A percentile compares a stretch with the other conserved stretches of the same genome.
Evolutionary conservation across 805 yeast species (phyloP).

Genomic region (Ogataea pilisensis): DNA sequence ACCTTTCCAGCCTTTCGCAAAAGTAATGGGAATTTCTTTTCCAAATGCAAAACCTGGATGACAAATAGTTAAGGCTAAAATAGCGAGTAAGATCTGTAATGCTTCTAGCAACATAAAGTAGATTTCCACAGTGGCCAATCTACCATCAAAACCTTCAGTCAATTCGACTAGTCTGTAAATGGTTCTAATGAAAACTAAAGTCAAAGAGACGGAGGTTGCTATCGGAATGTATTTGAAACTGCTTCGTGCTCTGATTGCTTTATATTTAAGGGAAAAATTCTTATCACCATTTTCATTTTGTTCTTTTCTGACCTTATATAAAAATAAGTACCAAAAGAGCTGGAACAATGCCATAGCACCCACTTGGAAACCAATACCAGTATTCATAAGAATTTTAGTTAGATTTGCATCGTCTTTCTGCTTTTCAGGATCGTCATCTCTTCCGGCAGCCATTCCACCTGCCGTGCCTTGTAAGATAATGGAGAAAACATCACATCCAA

Average conservation of each 20-base stretch:
- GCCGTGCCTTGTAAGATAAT: slow-evolving; percentile 71
- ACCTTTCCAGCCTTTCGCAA: too few species aligned
- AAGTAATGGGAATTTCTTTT: too few species aligned
- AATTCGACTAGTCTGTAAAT: slow-evolving; percentile 71
- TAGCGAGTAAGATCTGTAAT: slow-evolving; percentile 52
- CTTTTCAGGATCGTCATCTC: slow-evolving; percentile 26
- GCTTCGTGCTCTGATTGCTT: neutral
- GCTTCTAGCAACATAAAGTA: slow-evolving; percentile 60
- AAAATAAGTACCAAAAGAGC: slow-evolving; percentile 41
- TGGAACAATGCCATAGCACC: slow-evolving; percentile 57
- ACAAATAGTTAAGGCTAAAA: slow-evolving; percentile 42
- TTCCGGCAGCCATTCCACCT: slow-evolving; percentile 64
- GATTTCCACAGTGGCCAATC: slow-evolving; percentile 54
- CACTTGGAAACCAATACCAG: slow-evolving; percentile 71
- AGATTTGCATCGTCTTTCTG: slow-evolving; percentile 45
- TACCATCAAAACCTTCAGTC: slow-evolving; percentile 67
- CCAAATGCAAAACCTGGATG: slow-evolving; percentile 63
- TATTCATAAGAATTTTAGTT: slow-evolving; percentile 43
- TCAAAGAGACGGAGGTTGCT: neutral
- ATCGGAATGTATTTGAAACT: neutral
- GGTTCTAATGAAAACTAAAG: slow-evolving; percentile 58
- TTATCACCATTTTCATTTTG: slow-evolving; percentile 21
- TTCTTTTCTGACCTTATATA: slow-evolving; percentile 32
- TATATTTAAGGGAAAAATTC: neutral
- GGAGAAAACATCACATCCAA: slow-evolving; percentile 62